Base-by-base conservation (phyloP, 2,329 filamentous ascomycete genomes). In the Chaetomiaceae sp. region DNA sequence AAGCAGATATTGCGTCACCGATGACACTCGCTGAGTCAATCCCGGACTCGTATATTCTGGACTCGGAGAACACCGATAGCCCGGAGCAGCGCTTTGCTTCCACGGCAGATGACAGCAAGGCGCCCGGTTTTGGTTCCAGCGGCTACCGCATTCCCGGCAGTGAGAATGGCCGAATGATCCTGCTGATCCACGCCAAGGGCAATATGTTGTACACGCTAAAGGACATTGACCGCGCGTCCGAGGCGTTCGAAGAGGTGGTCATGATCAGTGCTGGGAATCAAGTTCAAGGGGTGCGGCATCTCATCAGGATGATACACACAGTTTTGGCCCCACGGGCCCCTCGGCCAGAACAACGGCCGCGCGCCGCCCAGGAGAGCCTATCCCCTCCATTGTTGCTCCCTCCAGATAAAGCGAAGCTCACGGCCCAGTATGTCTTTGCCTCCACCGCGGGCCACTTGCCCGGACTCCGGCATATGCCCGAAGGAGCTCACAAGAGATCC, bases 141-240 rank as follows among this genome's bases (percentile, higher is more conserved):
- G 91, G 90, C 14, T 97, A 95, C 68, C 81, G 84, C 13, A 85
- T 99, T 38, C 81, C 90, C 5, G 90, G 86, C 2, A 83, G 80
- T 38, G 94, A 99, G 61, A 97, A 96, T 66, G 94, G 92, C 8
- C 83, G 94, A 55, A 90, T 99, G 64, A 79, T 99, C 40, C 88
- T 90, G n/a, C 78, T 99, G 14, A 84, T 97, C 36, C 94, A 99
- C 70, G 91, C 92, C 18, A 99, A 97, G 69, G 94, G 92, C n/a
- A 97, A 97, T 58, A 95, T 97, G 86, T 77, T 97, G 1, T 99
- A 99, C 70, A 84, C 89, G 23, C 73, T 95, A 27, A 92, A 92
- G 41, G 86, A 96, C 60, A 87, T 94, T 58, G 76, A 79, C 34
- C 82, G 79, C 36, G 94, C 94, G 37, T 90, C 92, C 1, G 82